Evolutionary conservation across 2,329 filamentous ascomycete genomes (phyloP).

Genomic region (Hypomyces rosellus): DNA sequence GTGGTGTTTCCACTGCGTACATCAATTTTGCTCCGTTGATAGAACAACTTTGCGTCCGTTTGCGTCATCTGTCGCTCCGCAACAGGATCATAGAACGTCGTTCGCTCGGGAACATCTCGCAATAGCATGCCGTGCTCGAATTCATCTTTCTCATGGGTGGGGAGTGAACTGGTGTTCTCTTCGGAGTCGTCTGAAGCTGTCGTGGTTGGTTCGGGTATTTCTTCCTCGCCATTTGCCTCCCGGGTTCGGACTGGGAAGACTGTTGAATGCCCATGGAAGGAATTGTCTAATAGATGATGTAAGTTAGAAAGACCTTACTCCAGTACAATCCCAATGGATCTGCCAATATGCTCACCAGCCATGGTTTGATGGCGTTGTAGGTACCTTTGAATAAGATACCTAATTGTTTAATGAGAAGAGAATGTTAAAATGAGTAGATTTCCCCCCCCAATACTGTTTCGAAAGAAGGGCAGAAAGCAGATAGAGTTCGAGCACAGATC

Average conservation of each 20-base stretch:
- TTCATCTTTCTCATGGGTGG: slow-evolving; percentile 22
- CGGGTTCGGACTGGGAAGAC: slow-evolving; percentile 20
- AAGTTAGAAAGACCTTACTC: not conserved
- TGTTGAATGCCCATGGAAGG: slow-evolving; percentile 2
- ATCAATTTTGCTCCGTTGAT: slow-evolving; percentile 77
- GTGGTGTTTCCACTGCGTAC: slow-evolving; percentile 29
- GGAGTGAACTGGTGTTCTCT: slow-evolving; percentile 16
- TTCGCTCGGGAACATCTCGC: slow-evolving; percentile 59
- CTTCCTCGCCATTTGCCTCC: slow-evolving; percentile 27
- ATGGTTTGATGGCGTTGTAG: not conserved
- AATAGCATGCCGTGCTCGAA: slow-evolving; percentile 52
- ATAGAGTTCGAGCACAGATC: no score
- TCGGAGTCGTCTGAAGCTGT: slow-evolving; percentile 17
- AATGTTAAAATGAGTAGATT: no score
- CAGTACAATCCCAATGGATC: no score
- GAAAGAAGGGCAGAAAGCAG: no score
- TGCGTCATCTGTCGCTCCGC: slow-evolving; percentile 93
- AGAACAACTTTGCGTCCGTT: slow-evolving; percentile 91
- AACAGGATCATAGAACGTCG: slow-evolving; percentile 87
- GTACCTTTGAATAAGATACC: no score
- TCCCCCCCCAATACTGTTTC: no score
- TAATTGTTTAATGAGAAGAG: no score
- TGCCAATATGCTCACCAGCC: slow-evolving; percentile 3
- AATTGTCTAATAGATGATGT: not conserved
- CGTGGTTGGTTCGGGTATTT: slow-evolving; percentile 18